phyloP scores from a whole-genome alignment of 2,329 filamentous ascomycete genomes.

The Sporothrix pallida region DNA sequence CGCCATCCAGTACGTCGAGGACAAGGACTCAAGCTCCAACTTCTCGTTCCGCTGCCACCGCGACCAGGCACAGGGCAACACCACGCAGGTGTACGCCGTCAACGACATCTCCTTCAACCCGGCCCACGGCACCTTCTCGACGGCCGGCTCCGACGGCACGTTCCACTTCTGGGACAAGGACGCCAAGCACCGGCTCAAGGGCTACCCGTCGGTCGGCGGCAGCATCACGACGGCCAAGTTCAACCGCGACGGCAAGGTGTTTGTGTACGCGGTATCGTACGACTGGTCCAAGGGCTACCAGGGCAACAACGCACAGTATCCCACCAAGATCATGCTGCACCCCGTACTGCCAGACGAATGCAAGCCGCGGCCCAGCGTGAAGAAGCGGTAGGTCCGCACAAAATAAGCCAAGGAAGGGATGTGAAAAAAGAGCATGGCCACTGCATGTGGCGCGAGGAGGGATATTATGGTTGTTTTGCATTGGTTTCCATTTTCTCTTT shows the following conservation, averaged over 20 bases:
- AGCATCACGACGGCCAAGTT: slow-evolving; percentile 93
- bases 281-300: slow-evolving; percentile 98
- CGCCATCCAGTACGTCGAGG: slow-evolving; percentile 97
- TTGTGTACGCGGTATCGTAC: slow-evolving; percentile 90
- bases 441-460: background rate
- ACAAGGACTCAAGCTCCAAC: slow-evolving; percentile 90
- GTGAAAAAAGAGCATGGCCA: background rate
- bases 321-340: slow-evolving; percentile 86
- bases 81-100: slow-evolving; percentile 89
- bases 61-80: slow-evolving; percentile 74
- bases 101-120: slow-evolving; percentile 99
- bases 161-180: slow-evolving; percentile 98
- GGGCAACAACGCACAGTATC: slow-evolving; percentile 74
- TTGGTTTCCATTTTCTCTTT: slow-evolving; percentile 8
- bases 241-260: slow-evolving; percentile 81
- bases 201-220: slow-evolving; percentile 82
- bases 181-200: slow-evolving; percentile 86
- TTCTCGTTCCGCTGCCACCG: slow-evolving; percentile 99
- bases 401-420: slow-evolving; percentile 20
- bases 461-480: slow-evolving; percentile 1
- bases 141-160: slow-evolving; percentile 90
- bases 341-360: slow-evolving; percentile 69
- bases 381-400: slow-evolving; percentile 58
- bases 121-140: slow-evolving; percentile 96
- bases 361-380: slow-evolving; percentile 64